Base-by-base conservation (phyloP, 352 stramenopile genomes). In the Globisporangium lucens region DNA sequence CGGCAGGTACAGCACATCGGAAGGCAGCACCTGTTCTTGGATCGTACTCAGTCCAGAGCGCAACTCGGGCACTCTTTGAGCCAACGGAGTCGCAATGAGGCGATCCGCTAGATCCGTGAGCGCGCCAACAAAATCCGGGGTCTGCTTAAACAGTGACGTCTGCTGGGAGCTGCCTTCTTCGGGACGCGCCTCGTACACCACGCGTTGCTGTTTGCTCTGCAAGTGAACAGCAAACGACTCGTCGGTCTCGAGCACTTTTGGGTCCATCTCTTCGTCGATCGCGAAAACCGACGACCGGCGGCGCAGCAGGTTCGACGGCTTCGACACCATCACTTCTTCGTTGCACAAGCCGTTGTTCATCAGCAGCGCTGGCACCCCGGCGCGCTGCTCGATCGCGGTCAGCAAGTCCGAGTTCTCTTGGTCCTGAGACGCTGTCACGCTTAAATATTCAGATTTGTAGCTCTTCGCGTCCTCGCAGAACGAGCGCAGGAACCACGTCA, bases 401-500 rank as follows among this genome's bases (percentile, higher is more conserved):
- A 95, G 65, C 38, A 95, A 43, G 51, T 90, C 77, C 3, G 76
- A 76, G 55, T 89, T 87, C 59, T 91, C 85, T 55, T 89, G 75
- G 43, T 88, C 79, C 0, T 72, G 73, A 3, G 80, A 78, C 8
- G 79, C 73, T 22, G 72, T 86, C 10, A 89, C 83, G 62, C 85
- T 93, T 29, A 95, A 74, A 61, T 88, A 91, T 66, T 96, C 89
- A 6, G 79, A 90, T 52, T 89, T 68, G 72, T 94, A 91, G 27
- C 77, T 75, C 27, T 66, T 77, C 3, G 78, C 85, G 65, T 85
- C 75, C 55, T 85, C 71, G 58, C 87, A 93, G 65, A 93, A 96
- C n/a, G 89, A 92, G n/a, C 86, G 76, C 43, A 97, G 70, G 47
- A 96, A 95, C 90, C 90, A 97, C 57, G 85, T 79, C 10, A 95